phyloP scores from a whole-genome alignment of 73 alveolate species.

The Breviolum minutum region DNA sequence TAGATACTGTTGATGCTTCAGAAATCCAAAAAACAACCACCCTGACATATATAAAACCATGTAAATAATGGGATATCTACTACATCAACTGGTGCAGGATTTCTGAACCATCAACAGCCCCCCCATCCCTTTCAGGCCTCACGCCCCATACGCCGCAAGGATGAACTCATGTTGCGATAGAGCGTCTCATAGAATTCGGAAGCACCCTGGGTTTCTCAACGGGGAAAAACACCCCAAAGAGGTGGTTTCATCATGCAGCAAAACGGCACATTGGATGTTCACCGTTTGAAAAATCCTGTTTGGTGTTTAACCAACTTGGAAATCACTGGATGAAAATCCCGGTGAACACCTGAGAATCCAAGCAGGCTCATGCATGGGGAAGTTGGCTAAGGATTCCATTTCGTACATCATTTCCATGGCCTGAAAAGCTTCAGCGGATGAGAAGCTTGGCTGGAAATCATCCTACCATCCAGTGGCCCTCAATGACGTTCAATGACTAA shows the following conservation, averaged over 20 bases:
- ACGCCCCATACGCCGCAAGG: constrained; percentile 82
- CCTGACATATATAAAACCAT: too few relatives aligned
- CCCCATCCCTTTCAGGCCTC: constrained; percentile 15
- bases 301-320: too few relatives aligned
- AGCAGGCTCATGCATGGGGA: constrained; percentile 78
- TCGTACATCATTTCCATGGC: constrained; percentile 95
- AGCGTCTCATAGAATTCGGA: constrained; percentile 92
- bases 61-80: too few relatives aligned
- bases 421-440: not conserved
- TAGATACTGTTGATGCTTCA: too few relatives aligned
- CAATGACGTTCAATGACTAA: not conserved
- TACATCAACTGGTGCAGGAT: too few relatives aligned
- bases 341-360: not conserved
- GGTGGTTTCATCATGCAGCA: too few relatives aligned
- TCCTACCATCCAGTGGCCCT: not conserved
- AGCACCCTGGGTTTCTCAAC: constrained; percentile 26
- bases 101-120: too few relatives aligned
- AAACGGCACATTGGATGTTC: not conserved
- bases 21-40: too few relatives aligned
- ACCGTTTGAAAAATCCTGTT: too few relatives aligned
- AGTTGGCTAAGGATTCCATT: constrained; percentile 84
- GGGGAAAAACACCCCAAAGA: too few relatives aligned
- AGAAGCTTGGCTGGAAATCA: not conserved
- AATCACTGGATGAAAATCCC: not conserved
- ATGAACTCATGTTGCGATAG: constrained; percentile 95